Evolutionary conservation across 2,329 filamentous ascomycete species (phyloP).

Genomic region (Diaporthe longicolla): DNA sequence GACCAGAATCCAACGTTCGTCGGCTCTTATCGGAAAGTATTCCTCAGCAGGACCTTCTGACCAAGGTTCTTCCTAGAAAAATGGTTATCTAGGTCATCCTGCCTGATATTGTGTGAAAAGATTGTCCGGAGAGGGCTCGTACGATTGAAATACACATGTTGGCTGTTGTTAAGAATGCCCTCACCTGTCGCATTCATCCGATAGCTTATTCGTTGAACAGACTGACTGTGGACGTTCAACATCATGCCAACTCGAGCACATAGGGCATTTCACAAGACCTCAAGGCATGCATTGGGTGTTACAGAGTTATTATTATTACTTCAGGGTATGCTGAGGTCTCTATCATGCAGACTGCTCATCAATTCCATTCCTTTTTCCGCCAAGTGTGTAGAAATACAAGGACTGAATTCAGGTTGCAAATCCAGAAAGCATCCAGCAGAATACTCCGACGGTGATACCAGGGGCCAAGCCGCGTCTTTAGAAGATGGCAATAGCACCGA

Average conservation of each 20-base stretch:
- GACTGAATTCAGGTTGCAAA: not conserved
- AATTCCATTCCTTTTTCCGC: not conserved
- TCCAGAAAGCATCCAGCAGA: not conserved
- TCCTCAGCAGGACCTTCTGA: too few relatives aligned
- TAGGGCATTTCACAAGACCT: too few relatives aligned
- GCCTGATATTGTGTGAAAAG: too few relatives aligned
- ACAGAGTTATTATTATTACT: not conserved
- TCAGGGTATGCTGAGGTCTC: not conserved
- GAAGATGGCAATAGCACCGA: constrained; percentile 17
- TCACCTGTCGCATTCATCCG: not conserved
- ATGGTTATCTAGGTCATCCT: too few relatives aligned
- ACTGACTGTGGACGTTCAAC: not conserved
- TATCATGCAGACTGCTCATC: not conserved
- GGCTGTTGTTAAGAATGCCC: too few relatives aligned
- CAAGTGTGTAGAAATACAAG: not conserved
- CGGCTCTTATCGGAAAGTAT: too few relatives aligned
- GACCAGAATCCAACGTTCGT: too few relatives aligned
- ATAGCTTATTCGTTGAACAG: not conserved
- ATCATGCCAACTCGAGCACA: not conserved
- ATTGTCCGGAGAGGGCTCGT: too few relatives aligned
- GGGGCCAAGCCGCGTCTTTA: not conserved
- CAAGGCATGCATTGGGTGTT: not conserved
- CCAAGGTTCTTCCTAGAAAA: too few relatives aligned
- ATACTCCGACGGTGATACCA: not conserved
- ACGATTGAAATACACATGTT: not conserved